These are phyloP conservation scores for Psilocybe mexicana DNA, from an alignment of 1,284 basidiomycete genomes.

Conservation along the genomic window DNA sequence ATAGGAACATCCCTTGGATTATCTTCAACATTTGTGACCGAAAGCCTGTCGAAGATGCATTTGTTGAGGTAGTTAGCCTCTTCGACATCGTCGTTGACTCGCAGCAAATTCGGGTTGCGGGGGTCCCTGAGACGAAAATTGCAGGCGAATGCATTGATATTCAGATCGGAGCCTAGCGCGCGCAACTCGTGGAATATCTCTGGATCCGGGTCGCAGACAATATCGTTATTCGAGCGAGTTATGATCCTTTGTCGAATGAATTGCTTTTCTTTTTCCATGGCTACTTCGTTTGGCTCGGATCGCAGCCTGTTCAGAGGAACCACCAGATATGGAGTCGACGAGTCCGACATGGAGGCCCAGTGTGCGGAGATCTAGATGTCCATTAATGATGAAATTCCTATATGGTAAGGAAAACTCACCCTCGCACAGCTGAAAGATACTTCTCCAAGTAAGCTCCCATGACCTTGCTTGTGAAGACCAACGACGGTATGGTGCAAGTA, in stretches of 20 bases:
- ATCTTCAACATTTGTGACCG: conserved; percentile 31
- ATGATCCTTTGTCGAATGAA: conserved; percentile 41
- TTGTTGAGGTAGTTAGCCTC: conserved; percentile 46
- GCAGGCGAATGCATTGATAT: conserved; percentile 46
- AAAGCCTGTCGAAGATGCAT: conserved; percentile 41
- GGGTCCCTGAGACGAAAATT: conserved; percentile 42
- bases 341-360: conserved; percentile 40
- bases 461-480: conserved; percentile 38
- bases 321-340: conserved; percentile 34
- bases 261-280: conserved; percentile 32
- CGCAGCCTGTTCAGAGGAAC: conserved; percentile 39
- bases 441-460: conserved; percentile 41
- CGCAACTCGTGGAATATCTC: conserved; percentile 28
- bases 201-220: conserved; percentile 32
- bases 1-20: conserved; percentile 31
- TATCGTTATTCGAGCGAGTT: conserved; percentile 30
- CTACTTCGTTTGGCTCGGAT: conserved; percentile 24
- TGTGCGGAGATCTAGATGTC: conserved; percentile 30
- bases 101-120: neutral
- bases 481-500: conserved; percentile 39
- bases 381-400: conserved; percentile 20
- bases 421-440: conserved; percentile 36
- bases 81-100: conserved; percentile 40
- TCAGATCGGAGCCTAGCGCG: conserved; percentile 43
- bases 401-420: conserved; percentile 25